Evolutionary conservation across 306 rosid species (phyloP), one percentile per base, ranked within the genome.

Genomic region (Corylus americana): DNA sequence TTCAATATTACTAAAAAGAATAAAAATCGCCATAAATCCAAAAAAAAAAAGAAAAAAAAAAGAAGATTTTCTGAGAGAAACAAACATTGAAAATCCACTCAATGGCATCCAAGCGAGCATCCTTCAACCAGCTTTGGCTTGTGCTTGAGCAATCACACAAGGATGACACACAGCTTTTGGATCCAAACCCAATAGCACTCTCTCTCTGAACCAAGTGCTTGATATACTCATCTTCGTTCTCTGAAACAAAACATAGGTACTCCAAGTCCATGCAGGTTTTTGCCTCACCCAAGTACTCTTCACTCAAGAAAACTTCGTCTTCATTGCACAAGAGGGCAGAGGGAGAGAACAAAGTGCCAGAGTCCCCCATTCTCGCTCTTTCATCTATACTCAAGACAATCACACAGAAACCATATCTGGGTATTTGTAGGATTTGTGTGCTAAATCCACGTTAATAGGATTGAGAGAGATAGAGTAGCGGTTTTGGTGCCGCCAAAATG

Each of bases 401-500:
- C 44, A n/a, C 69, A 58, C 62, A 66, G 82, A 58, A 63, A 59
- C 49, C 45, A 57, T 78, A 80, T n/a, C 68, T 73, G 70, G 76
- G 77, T 73, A 73, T 67, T 70, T 22, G 74, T 57, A 63, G 86
- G 80, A 82, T 29, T 74, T 48, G 86, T 77, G 80, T 54, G 82
- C 80, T 85, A 76, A 86, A 79, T 87, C 83, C 75, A 77, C 39
- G 78, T 70, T 4, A 20, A 53, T 51, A 25, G 4, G 77, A 80
- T 53, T 50, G 80, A 55, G 74, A 78, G 78, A 73, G 59, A 55
- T 71, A 72, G 66, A 86, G 83, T 55, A 81, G 91, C 89, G 83
- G 87, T 78, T 91, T 91, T 88, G 74, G 91, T 93, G 97, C 97
- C 98, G 98, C 98, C 98, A 93, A 93, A 93, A 84, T 78, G 83